Percentiles rank a stretch among this genome's conserved stretches.
These are phyloP conservation scores for Colletotrichum caudatum DNA, from an alignment of 2,329 filamentous ascomycete species.

Conservation along the genomic window DNA sequence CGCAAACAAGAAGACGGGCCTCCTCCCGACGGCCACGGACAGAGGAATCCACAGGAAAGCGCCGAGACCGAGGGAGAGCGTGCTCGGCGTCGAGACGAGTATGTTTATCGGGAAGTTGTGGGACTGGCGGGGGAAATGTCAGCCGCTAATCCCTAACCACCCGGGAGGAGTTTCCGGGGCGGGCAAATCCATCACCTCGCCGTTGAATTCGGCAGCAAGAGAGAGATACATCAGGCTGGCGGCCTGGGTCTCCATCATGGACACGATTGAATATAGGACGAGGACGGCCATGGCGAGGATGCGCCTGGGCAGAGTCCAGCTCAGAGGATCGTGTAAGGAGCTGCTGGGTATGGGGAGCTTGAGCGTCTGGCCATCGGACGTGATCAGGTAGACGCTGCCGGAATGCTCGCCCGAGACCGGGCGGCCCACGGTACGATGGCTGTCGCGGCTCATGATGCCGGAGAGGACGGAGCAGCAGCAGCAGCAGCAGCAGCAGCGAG, in stretches of 20 bases:
- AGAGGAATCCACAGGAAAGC: conserved; percentile 53
- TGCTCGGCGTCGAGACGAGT: conserved; percentile 39
- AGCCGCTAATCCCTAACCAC: conserved; percentile 37
- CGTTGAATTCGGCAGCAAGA: conserved; percentile 44
- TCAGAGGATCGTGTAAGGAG: conserved; percentile 48
- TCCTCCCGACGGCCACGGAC: conserved; percentile 52
- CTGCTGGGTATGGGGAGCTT: conserved; percentile 50
- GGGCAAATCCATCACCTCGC: conserved; percentile 39
- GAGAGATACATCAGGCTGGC: conserved; percentile 43
- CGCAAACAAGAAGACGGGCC: conserved; percentile 51
- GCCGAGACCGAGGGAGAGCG: conserved; percentile 51
- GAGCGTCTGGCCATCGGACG: conserved; percentile 48
- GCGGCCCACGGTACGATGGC: background rate
- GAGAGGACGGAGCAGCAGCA: background rate
- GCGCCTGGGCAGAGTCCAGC: conserved; percentile 45
- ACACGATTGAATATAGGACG: conserved; percentile 42
- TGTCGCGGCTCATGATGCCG: conserved; percentile 12
- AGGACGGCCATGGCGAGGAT: conserved; percentile 41
- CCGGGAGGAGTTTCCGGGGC: background rate
- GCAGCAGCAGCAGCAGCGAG: no score
- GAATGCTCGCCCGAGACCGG: conserved; percentile 41
- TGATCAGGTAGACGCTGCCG: conserved; percentile 50
- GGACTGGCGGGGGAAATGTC: conserved; percentile 23
- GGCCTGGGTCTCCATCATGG: conserved; percentile 44
- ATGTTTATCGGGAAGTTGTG: conserved; percentile 22